Percentiles rank a stretch among this genome's conserved stretches.
Conservation (phyloP, 331 rosid genomes). For the Malus hybrid region DNA sequence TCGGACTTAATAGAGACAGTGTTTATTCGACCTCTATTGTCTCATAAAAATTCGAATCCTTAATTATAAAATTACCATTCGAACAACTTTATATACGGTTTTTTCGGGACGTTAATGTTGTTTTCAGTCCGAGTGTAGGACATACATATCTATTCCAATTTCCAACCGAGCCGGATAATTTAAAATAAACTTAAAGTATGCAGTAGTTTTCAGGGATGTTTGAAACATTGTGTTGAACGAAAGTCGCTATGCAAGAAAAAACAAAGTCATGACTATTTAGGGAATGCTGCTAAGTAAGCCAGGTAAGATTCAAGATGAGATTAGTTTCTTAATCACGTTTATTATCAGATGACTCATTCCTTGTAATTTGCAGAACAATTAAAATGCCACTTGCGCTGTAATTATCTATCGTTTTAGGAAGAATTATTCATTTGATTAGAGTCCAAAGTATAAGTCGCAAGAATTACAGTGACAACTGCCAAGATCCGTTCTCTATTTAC, state of each 20-base stretch:
- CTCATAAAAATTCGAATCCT: too few species aligned
- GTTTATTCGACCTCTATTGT: too few species aligned
- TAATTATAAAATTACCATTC: neutral
- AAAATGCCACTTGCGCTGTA: constrained; percentile 1
- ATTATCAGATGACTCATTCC: neutral
- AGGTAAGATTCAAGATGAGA: neutral
- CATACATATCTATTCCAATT: too few species aligned
- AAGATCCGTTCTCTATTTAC: neutral
- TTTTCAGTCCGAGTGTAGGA: neutral
- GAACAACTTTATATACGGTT: neutral
- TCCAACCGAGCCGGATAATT: neutral
- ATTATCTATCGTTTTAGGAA: neutral
- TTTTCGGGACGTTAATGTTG: neutral
- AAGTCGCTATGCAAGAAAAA: neutral
- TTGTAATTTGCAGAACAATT: neutral
- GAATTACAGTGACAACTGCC: neutral
- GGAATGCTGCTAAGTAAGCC: too few species aligned
- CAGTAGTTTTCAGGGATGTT: neutral
- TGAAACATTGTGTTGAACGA: neutral
- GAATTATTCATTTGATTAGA: neutral
- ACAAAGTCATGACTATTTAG: neutral
- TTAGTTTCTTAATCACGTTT: neutral
- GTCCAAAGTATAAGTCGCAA: neutral
- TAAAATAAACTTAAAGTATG: neutral
- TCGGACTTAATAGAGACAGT: too few species aligned